phyloP scores from a whole-genome alignment of 495 filamentous ascomycete genomes.

The Glonium stellatum region DNA sequence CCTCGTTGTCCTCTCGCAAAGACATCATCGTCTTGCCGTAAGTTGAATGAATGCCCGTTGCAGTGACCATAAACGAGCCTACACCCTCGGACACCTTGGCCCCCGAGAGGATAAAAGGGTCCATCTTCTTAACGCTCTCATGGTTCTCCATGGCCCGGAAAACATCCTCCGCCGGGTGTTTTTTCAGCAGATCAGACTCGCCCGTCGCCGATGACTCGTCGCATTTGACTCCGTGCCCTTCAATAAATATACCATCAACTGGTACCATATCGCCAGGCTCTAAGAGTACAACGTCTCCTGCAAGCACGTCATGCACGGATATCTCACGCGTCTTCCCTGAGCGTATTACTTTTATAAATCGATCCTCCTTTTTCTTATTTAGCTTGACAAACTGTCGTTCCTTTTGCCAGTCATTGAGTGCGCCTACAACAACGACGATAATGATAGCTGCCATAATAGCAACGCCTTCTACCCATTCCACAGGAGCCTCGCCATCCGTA shows the following conservation, averaged over 20 bases:
- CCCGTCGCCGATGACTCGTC: slow-evolving; percentile 65
- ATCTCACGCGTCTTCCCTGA: slow-evolving; percentile 72
- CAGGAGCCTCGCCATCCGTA: slow-evolving; percentile 27
- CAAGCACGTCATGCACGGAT: slow-evolving; percentile 71
- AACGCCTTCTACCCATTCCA: slow-evolving; percentile 44
- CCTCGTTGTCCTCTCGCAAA: slow-evolving; percentile 79
- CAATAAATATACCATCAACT: slow-evolving; percentile 36
- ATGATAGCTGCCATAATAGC: slow-evolving; percentile 43
- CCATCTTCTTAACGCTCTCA: slow-evolving; percentile 71
- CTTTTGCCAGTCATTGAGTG: slow-evolving; percentile 43
- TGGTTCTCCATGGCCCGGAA: slow-evolving; percentile 70
- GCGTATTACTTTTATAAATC: slow-evolving; percentile 65
- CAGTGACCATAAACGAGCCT: slow-evolving; percentile 79
- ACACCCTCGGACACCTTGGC: slow-evolving; percentile 88
- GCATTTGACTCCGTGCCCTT: slow-evolving; percentile 51
- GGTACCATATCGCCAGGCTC: slow-evolving; percentile 81
- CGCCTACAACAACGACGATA: slow-evolving; percentile 42
- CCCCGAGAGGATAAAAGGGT: slow-evolving; percentile 91
- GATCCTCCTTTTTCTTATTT: slow-evolving; percentile 44
- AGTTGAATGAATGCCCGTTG: slow-evolving; percentile 77
- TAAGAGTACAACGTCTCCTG: slow-evolving; percentile 75
- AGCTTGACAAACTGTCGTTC: slow-evolving; percentile 43
- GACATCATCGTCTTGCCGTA: slow-evolving; percentile 94
- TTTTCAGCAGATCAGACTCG: slow-evolving; percentile 63
- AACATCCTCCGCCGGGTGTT: slow-evolving; percentile 64